Conservation (phyloP, 192 early-diverging fungal species). For the Coemansia sp. region DNA sequence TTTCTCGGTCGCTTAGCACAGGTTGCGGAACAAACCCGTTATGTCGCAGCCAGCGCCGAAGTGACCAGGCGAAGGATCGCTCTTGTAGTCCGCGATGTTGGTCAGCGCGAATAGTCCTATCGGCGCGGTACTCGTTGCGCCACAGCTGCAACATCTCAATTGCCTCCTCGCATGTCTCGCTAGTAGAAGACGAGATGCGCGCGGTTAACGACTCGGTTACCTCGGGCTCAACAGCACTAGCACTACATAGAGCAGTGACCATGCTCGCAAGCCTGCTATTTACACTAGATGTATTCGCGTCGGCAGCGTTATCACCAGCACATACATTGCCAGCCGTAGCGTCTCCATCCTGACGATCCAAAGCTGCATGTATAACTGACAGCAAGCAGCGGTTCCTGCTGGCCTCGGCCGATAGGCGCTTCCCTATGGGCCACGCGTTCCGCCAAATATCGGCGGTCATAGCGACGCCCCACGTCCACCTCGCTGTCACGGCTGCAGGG, state of each 20-base stretch:
- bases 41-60: conserved; percentile 29
- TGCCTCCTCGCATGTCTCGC: conserved; percentile 10
- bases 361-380: not conserved
- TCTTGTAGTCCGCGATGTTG: not conserved
- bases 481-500: conserved; percentile 6
- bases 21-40: conserved; percentile 42
- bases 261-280: not conserved
- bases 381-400: conserved; percentile 31
- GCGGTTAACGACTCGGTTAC: conserved; percentile 5
- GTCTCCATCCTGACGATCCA: not conserved
- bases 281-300: too few relatives aligned
- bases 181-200: conserved; percentile 6
- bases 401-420: conserved; percentile 37
- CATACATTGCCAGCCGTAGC: not conserved
- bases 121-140: not conserved
- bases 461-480: conserved; percentile 48
- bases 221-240: conserved; percentile 1
- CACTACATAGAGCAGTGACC: not conserved
- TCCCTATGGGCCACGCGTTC: conserved; percentile 37
- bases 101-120: conserved; percentile 5
- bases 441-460: conserved; percentile 28
- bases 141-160: conserved; percentile 16
- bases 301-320: not conserved
- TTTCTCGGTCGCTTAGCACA: conserved; percentile 20
- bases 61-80: conserved; percentile 23